Evolutionary conservation across 2,329 filamentous ascomycete species (phyloP).

Genomic region (Apiospora sp.): DNA sequence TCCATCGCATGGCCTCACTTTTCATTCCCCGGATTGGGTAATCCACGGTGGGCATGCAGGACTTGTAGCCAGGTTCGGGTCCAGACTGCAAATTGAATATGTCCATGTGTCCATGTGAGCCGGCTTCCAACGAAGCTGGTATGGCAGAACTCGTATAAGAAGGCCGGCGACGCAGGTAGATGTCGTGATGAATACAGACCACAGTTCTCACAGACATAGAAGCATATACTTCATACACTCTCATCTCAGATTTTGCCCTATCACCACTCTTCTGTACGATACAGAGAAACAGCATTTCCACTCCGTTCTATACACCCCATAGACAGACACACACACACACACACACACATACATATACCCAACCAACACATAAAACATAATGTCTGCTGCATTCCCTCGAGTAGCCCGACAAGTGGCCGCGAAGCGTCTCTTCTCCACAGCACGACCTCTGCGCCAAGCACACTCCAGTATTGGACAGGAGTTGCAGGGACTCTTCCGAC

Average conservation of each 20-base stretch:
- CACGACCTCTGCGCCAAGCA: constrained; percentile 6
- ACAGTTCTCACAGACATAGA: constrained; percentile 12
- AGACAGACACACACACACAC: not conserved
- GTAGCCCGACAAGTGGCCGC: constrained; percentile 21
- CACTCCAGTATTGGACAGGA: constrained; percentile 9
- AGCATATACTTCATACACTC: constrained; percentile 16
- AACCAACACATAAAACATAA: not conserved
- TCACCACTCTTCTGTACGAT: constrained; percentile 19
- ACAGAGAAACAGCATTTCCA: not conserved
- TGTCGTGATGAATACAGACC: constrained; percentile 14
- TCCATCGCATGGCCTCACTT: constrained; percentile 19
- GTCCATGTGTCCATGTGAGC: not conserved
- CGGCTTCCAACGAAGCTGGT: not conserved
- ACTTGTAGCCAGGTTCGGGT: not conserved
- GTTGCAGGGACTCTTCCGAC: constrained; percentile 14
- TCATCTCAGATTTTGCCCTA: constrained; percentile 11
- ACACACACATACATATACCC: not conserved
- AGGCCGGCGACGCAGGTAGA: not conserved
- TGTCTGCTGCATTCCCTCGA: constrained; percentile 20
- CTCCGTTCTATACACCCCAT: not conserved
- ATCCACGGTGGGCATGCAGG: not conserved
- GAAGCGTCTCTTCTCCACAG: constrained; percentile 15
- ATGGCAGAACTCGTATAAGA: not conserved
- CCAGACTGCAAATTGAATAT: not conserved
- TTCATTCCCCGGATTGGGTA: constrained; percentile 8